Conservation (phyloP, 2,329 filamentous ascomycete genomes). For the Iodosphaeria phyllophila region DNA sequence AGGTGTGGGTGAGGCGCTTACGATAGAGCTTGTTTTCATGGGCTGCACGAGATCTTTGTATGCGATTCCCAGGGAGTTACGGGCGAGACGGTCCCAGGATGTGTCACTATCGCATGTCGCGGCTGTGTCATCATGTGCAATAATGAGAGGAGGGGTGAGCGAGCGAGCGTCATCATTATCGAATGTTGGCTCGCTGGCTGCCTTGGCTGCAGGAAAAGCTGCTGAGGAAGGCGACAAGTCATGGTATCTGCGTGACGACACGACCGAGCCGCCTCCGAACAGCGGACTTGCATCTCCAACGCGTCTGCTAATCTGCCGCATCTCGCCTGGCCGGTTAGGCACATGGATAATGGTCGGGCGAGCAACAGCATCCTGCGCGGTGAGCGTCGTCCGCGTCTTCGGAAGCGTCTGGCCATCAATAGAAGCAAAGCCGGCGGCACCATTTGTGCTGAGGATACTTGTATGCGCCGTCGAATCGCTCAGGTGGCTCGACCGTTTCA, state of each 20-base stretch:
- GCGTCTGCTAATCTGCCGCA: conserved; percentile 10
- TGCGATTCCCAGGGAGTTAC: conserved; percentile 12
- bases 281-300: conserved; percentile 9
- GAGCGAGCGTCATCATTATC: conserved; percentile 3
- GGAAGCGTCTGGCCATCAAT: too few relatives aligned
- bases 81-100: conserved; percentile 9
- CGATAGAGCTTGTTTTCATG: conserved; percentile 13
- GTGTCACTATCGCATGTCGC: conserved; percentile 6
- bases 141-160: conserved; percentile 3
- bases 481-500: conserved; percentile 9
- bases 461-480: conserved; percentile 12
- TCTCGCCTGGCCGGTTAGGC: conserved; percentile 12
- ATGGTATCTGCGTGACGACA: conserved; percentile 9
- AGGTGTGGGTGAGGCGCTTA: conserved; percentile 9
- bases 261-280: conserved; percentile 9
- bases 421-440: conserved; percentile 9
- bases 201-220: too few relatives aligned
- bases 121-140: conserved; percentile 2
- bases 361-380: conserved; percentile 9
- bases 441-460: conserved; percentile 11
- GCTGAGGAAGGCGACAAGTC: conserved; percentile 4
- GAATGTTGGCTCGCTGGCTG: too few relatives aligned
- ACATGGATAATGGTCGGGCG: conserved; percentile 15
- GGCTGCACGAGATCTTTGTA: conserved; percentile 8
- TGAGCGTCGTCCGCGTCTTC: too few relatives aligned